A percentile compares a stretch with the other conserved stretches of the same genome.
These are phyloP conservation scores for Populus pruinosa DNA, from an alignment of 345 rosid genomes.

Conservation along the genomic window DNA sequence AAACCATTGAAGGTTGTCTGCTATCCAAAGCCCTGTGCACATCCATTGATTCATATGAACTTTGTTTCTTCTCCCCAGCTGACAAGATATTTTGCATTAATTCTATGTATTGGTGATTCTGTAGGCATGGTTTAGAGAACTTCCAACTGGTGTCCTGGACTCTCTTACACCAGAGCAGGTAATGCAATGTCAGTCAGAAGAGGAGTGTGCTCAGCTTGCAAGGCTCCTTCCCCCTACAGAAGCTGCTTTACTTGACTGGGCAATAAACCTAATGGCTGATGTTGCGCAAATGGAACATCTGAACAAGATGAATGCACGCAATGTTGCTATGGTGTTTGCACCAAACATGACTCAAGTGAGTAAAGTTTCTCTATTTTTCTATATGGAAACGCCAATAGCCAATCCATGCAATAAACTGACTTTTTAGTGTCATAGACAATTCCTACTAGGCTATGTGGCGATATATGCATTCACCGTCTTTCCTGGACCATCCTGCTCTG, in stretches of 20 bases:
- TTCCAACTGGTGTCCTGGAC: constrained; percentile 88
- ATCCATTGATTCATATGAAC: background rate
- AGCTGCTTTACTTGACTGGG: constrained; percentile 89
- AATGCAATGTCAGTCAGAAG: constrained; percentile 83
- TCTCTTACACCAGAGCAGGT: constrained; percentile 81
- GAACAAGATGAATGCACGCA: constrained; percentile 97
- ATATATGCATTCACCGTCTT: constrained; percentile 2
- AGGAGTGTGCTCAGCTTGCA: constrained; percentile 76
- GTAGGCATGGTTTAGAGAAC: constrained; percentile 99
- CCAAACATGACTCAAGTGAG: constrained; percentile 99
- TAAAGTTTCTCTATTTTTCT: background rate
- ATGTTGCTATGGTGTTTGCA: constrained; percentile 93
- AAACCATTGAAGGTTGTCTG: background rate
- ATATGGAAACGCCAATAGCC: background rate
- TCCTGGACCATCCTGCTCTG: too few relatives aligned
- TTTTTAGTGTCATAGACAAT: background rate
- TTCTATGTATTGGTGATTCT: constrained; percentile 1
- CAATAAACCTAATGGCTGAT: constrained; percentile 94
- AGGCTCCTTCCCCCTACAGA: constrained; percentile 83
- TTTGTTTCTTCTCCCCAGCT: background rate
- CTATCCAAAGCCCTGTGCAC: background rate
- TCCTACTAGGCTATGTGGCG: background rate
- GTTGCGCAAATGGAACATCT: constrained; percentile 75
- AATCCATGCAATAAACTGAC: background rate
- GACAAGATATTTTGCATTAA: background rate